Evolutionary conservation across 331 rosid species (phyloP), one percentile per base, ranked within the genome.

Genomic region (Dryas integrifolia): DNA sequence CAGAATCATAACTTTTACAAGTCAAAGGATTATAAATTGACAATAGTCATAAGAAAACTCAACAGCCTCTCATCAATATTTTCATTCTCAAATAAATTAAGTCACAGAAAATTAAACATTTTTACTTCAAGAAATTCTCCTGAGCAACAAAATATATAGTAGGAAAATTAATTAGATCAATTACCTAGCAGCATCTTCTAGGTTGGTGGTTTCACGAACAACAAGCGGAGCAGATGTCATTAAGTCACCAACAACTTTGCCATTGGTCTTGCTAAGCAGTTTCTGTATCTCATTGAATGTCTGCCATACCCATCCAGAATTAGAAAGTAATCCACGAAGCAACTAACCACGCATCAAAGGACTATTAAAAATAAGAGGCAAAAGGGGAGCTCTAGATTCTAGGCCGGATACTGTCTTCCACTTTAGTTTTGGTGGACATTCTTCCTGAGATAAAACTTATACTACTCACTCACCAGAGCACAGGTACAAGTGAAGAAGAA

Each of bases 181-280:
- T 58, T 84, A 94, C 98, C 95, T 82, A 63, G 96, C 97, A 76
- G 96, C 98, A 68, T 84, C 97, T 85, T 89, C 96, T n/a, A 93
- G 81, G 68, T 81, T 82, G 76, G 94, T 85, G 38, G 89, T 85
- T 80, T 86, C 89, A 53, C 77, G 82, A 67, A 93, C 97, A 84
- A 89, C 88, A 63, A 93, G 93, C 10, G 98, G 98, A 72, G 88
- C 82, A 24, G 91, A 84, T 26, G 98, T 93, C 98, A 93, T 93
- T 38, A 93, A 76, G 80, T 93, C 98, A 14, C 96, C 97, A 30
- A 93, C 90, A 80, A 91, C 86, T 88, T 91, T 80, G 5, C 96
- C 97, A 43, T 91, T 85, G 43, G 90, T 91, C 84, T 93, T 93
- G 75, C 84, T 74, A 61, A 93, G 89, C 72, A 91, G 83, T 64